These are phyloP conservation scores for Colletotrichum sojae DNA, from an alignment of 2,329 filamentous ascomycete species.

Conservation along the genomic window DNA sequence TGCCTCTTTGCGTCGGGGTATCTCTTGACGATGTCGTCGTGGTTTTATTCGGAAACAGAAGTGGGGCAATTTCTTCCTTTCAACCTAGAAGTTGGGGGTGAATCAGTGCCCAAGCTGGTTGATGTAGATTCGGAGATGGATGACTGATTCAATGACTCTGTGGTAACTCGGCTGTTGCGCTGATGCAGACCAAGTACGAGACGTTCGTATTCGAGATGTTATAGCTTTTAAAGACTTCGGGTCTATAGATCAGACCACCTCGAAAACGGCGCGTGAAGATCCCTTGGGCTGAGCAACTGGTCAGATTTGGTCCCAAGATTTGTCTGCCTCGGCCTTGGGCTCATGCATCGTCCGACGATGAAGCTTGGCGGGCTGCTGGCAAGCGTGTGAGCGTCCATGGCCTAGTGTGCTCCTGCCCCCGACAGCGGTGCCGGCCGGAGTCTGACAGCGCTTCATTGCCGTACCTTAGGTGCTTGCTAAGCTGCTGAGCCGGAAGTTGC, in stretches of 20 bases:
- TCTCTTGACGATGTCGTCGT: neutral
- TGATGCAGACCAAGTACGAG: neutral
- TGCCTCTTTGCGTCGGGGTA: neutral
- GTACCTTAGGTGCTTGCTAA: too few relatives aligned
- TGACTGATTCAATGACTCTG: conserved; percentile 16
- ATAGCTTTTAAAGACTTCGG: conserved; percentile 1
- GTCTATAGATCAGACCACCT: conserved; percentile 33
- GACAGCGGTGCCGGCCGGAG: conserved; percentile 37
- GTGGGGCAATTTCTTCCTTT: conserved; percentile 3
- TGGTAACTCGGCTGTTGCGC: conserved; percentile 14
- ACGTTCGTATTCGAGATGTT: neutral
- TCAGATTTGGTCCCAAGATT: neutral
- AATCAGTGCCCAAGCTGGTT: conserved; percentile 12
- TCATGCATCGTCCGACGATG: conserved; percentile 33
- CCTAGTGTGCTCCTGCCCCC: conserved; percentile 22
- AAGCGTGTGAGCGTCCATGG: too few relatives aligned
- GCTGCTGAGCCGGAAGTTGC: conserved; percentile 7
- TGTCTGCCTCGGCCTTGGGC: conserved; percentile 23
- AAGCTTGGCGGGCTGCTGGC: conserved; percentile 23
- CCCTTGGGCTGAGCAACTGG: conserved; percentile 12
- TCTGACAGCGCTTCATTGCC: too few relatives aligned
- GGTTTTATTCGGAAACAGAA: neutral
- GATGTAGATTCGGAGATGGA: conserved; percentile 5
- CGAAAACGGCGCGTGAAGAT: neutral
- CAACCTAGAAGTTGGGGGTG: conserved; percentile 11